Evolutionary conservation across 1,284 basidiomycete species (phyloP).

Genomic region (Cryptococcus depauperatus): DNA sequence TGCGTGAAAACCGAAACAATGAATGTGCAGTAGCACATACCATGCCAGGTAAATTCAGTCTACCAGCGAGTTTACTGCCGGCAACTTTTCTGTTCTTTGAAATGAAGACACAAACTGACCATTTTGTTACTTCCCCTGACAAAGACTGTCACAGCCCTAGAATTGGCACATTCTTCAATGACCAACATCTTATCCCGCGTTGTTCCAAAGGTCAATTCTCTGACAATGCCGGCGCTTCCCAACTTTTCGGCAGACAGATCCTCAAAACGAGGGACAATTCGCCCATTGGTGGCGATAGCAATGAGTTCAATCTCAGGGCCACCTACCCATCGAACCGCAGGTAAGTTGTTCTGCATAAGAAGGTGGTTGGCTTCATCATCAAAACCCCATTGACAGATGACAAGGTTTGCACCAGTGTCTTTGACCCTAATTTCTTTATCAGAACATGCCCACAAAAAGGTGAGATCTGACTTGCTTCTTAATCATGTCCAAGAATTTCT

Average conservation of each 20-base stretch:
- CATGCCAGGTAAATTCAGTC: no score
- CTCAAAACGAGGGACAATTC: slow-evolving; percentile 96
- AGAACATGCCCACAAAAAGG: neutral
- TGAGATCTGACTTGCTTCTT: slow-evolving; percentile 47
- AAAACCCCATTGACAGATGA: slow-evolving; percentile 99
- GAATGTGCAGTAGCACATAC: no score
- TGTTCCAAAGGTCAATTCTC: slow-evolving; percentile 91
- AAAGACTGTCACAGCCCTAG: slow-evolving; percentile 92
- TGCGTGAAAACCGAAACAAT: no score
- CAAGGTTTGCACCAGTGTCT: slow-evolving; percentile 95
- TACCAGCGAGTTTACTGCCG: no score
- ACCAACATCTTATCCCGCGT: slow-evolving; percentile 98
- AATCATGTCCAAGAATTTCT: slow-evolving; percentile 96
- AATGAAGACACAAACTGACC: slow-evolving; percentile 51
- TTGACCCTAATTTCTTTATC: slow-evolving; percentile 57
- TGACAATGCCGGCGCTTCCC: slow-evolving; percentile 83
- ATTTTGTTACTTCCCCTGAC: slow-evolving; percentile 98
- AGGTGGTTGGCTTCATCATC: slow-evolving; percentile 99
- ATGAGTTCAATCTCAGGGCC: slow-evolving; percentile 99
- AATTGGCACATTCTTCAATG: slow-evolving; percentile 97
- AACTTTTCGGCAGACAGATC: slow-evolving; percentile 87
- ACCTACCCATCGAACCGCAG: slow-evolving; percentile 98
- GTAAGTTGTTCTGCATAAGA: slow-evolving; percentile 93
- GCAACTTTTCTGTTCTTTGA: neutral
- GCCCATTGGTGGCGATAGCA: slow-evolving; percentile 95